A percentile compares a stretch with the other conserved stretches of the same genome.
phyloP scores from a whole-genome alignment of 169 alveolate genomes.

The Cryptosporidium parvum region DNA sequence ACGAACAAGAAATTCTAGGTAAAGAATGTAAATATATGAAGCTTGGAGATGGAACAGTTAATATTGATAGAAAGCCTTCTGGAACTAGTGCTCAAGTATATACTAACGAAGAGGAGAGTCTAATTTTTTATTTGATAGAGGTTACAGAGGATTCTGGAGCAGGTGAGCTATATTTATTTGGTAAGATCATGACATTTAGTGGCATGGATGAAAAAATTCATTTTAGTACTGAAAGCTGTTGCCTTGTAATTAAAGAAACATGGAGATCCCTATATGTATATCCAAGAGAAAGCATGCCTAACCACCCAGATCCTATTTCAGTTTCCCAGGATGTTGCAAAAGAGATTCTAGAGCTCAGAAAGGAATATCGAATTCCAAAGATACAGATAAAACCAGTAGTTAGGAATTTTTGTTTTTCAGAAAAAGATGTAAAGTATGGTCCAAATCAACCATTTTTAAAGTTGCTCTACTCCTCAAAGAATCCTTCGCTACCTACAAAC shows the following conservation, averaged over 20 bases:
- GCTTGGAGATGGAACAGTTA: neutral
- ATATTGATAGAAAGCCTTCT: neutral
- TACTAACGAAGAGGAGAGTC: slow-evolving; percentile 1
- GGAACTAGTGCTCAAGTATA: neutral
- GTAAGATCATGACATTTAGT: slow-evolving; percentile 16
- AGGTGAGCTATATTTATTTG: slow-evolving; percentile 64
- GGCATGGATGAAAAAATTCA: neutral
- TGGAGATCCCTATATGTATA: slow-evolving; percentile 64
- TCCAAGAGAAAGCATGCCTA: slow-evolving; percentile 60
- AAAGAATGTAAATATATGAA: slow-evolving; percentile 1
- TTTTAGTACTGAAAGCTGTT: slow-evolving; percentile 30
- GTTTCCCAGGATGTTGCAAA: slow-evolving; percentile 62
- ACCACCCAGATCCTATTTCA: slow-evolving; percentile 57
- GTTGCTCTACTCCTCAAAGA: slow-evolving; percentile 35
- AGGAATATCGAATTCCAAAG: slow-evolving; percentile 54
- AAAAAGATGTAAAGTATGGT: slow-evolving; percentile 49
- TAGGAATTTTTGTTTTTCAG: slow-evolving; percentile 56
- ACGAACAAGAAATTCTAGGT: neutral
- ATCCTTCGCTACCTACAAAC: slow-evolving; percentile 71
- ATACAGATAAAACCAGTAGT: slow-evolving; percentile 63
- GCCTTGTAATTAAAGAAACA: slow-evolving; percentile 53
- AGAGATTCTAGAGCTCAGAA: slow-evolving; percentile 46
- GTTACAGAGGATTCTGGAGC: slow-evolving; percentile 38
- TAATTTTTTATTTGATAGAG: slow-evolving; percentile 55
- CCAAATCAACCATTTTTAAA: slow-evolving; percentile 72